A percentile compares a stretch with the other conserved stretches of the same genome.
Evolutionary conservation across 2,329 filamentous ascomycete species (phyloP).

Genomic region (Fusarium veterinarium): DNA sequence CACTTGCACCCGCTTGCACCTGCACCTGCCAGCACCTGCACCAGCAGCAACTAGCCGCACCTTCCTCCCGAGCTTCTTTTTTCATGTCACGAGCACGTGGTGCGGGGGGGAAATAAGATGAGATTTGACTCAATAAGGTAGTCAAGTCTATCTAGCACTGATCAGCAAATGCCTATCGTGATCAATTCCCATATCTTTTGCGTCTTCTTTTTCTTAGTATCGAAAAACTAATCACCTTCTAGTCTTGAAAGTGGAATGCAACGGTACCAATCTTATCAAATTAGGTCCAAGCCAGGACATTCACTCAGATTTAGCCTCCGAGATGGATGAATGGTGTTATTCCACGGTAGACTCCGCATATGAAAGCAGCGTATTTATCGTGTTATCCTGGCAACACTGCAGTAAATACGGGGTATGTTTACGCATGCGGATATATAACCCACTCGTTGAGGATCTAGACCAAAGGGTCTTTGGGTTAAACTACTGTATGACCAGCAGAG

Average conservation of each 20-base stretch:
- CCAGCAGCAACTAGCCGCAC: not conserved
- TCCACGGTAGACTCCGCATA: constrained; percentile 24
- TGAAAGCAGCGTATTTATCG: constrained; percentile 9
- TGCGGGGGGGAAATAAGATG: constrained; percentile 28
- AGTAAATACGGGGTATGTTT: constrained; percentile 14
- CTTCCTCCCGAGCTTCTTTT: constrained; percentile 20
- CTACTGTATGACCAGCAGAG: not conserved
- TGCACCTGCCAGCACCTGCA: not conserved
- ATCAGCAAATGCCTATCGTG: not conserved
- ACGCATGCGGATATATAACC: not conserved
- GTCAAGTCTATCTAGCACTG: too few relatives aligned
- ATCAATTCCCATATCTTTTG: constrained; percentile 4
- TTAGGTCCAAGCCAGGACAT: not conserved
- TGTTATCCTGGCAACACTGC: constrained; percentile 9
- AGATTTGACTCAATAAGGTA: not conserved
- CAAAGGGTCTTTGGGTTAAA: not conserved
- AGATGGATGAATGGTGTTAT: constrained; percentile 19
- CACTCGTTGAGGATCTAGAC: not conserved
- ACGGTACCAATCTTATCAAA: not conserved
- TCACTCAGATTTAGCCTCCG: not conserved
- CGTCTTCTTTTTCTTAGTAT: not conserved
- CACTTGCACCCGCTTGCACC: constrained; percentile 1
- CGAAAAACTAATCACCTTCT: not conserved
- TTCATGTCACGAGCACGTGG: constrained; percentile 37
- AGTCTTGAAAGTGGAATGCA: constrained; percentile 9